phyloP scores from a whole-genome alignment of 2,329 filamentous ascomycete species.

The Aphanocladium album region DNA sequence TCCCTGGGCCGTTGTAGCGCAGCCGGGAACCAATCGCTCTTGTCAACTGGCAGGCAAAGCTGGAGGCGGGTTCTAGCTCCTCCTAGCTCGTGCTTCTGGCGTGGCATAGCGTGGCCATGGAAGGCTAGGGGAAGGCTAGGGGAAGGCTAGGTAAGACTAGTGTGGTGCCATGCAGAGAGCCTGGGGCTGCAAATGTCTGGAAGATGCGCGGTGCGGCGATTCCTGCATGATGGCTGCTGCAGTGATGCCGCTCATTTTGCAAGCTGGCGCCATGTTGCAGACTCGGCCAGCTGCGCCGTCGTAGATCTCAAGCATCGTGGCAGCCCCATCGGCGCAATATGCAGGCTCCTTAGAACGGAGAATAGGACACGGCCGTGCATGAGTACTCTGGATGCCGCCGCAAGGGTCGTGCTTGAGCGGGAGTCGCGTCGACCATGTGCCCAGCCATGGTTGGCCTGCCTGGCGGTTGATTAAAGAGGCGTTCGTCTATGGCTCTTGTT shows the following conservation, averaged over 20 bases:
- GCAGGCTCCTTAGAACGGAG: slow-evolving; percentile 2
- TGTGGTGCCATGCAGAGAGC: slow-evolving; percentile 2
- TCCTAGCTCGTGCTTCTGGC: slow-evolving; percentile 9
- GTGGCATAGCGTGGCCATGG: slow-evolving; percentile 1
- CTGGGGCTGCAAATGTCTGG: background rate
- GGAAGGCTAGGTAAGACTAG: slow-evolving; percentile 3
- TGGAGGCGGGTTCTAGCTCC: slow-evolving; percentile 10
- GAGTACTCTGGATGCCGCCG: background rate
- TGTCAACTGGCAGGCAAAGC: slow-evolving; percentile 2
- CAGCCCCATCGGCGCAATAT: slow-evolving; percentile 12
- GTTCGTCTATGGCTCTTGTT: background rate
- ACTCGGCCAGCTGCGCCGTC: slow-evolving; percentile 9
- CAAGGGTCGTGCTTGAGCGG: background rate
- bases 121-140: slow-evolving; percentile 8
- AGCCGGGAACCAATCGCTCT: slow-evolving; percentile 2
- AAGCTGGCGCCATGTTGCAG: slow-evolving; percentile 2
- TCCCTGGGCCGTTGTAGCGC: slow-evolving; percentile 6
- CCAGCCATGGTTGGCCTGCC: background rate
- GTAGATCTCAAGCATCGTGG: slow-evolving; percentile 9
- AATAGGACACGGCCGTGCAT: slow-evolving; percentile 5
- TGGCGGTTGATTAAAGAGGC: background rate
- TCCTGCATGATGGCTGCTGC: slow-evolving; percentile 10
- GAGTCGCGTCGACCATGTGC: background rate
- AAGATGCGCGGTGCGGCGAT: slow-evolving; percentile 10
- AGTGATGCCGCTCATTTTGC: slow-evolving; percentile 2